Evolutionary conservation across 441 rosid genomes (phyloP), one percentile per base, ranked within the genome.

Genomic region (Flueggea neowawraea): DNA sequence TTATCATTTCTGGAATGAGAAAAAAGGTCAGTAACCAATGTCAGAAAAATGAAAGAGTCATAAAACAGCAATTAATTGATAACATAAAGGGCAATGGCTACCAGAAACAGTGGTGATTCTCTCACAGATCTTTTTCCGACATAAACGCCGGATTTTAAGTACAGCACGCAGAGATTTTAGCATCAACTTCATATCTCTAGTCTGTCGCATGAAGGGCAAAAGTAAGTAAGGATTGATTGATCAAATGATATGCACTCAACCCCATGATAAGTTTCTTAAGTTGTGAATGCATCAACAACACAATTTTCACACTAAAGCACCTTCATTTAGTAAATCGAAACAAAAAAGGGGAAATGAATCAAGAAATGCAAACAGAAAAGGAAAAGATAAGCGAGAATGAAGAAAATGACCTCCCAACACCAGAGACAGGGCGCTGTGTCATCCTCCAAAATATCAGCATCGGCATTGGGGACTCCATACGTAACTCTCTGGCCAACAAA

Each of bases 401-500:
- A n/a, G n/a, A n/a, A n/a, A 52, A 44, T 45, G 22, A 94, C 99
- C 99, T 95, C 99, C 99, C 97, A 95, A 63, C 99, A 95, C 97
- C 97, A 91, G 7, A 89, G 94, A 70, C 81, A 82, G 65, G 81
- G 62, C 2, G 69, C 66, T 16, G 77, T 44, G 31, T 81, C 77
- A 65, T 94, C 97, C 73, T 94, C 96, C 71, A 94, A 78, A 58
- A 90, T 77, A 68, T 94, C 96, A 52, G 90, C 96, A 54, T 94
- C 88, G 12, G 64, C 69, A 67, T 79, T 81, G 22, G 78, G 76
- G 58, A 91, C 71, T 10, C 99, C 96, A 41, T 94, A 94, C 75
- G 66, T 66, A 31, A 87, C 59, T 70, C 97, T 84, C 68, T 86
- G 96, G 16, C 99, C 99, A 0, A 83, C 77, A 22, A 75, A 75